A percentile compares a stretch with the other conserved stretches of the same genome.
Evolutionary conservation across 2,329 filamentous ascomycete species (phyloP).

Genomic region (Neophaeococcomyces mojaviensis): DNA sequence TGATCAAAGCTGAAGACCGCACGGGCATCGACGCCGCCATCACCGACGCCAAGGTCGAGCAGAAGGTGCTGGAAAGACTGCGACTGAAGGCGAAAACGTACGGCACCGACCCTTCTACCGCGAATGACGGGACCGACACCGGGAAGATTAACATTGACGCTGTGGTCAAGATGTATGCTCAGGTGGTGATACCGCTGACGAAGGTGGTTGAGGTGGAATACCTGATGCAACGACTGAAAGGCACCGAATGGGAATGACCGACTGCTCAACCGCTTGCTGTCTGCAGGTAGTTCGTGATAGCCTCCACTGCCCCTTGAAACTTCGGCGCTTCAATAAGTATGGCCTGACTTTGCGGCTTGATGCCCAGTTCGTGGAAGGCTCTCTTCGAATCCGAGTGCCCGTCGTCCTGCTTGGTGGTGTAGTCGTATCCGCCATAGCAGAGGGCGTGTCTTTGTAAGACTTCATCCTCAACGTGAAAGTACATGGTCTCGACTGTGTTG

Average conservation of each 20-base stretch:
- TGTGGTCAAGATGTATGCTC: conserved; percentile 79
- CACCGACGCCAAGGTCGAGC: conserved; percentile 80
- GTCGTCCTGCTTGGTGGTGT: conserved; percentile 69
- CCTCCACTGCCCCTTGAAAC: conserved; percentile 69
- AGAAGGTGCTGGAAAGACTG: conserved; percentile 80
- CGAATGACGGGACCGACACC: conserved; percentile 35
- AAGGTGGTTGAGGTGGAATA: conserved; percentile 98
- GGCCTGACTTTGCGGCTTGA: conserved; percentile 75
- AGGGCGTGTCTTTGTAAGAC: conserved; percentile 68
- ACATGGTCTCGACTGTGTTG: conserved; percentile 58
- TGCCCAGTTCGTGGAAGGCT: conserved; percentile 87
- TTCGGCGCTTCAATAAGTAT: conserved; percentile 76
- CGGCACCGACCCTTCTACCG: conserved; percentile 70
- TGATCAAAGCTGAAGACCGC: conserved; percentile 76
- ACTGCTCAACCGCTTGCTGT: conserved; percentile 29
- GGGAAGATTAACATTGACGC: conserved; percentile 85
- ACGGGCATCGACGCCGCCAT: conserved; percentile 81
- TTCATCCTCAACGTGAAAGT: conserved; percentile 96
- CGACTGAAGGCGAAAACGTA: conserved; percentile 87
- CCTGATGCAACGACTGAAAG: conserved; percentile 78
- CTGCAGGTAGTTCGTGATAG: conserved; percentile 65
- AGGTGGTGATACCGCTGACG: conserved; percentile 93
- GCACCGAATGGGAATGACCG: conserved; percentile 41
- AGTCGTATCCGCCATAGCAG: conserved; percentile 64
- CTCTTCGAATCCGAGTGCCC: conserved; percentile 82